Percentiles rank a stretch among this genome's conserved stretches.
These are phyloP conservation scores for Dictyostelium citrinum DNA, from an alignment of 78 protist genomes.

Conservation along the genomic window DNA sequence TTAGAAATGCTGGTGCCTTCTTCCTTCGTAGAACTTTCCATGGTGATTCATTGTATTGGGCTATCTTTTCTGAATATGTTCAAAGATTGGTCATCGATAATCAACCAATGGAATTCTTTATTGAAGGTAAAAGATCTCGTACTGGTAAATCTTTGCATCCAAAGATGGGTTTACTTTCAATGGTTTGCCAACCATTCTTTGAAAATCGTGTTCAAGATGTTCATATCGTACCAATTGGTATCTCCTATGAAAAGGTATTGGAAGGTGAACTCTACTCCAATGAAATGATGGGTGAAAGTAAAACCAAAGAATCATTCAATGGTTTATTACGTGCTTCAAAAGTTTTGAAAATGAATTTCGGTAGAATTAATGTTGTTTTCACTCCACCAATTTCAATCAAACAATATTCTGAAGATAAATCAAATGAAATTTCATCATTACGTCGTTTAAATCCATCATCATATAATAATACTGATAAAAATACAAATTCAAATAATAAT, in stretches of 20 bases:
- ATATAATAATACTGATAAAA: background rate
- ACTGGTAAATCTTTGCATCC: slow-evolving; percentile 87
- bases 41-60: slow-evolving; percentile 85
- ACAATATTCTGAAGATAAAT: slow-evolving; percentile 29
- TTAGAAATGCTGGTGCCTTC: slow-evolving; percentile 87
- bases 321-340: slow-evolving; percentile 74
- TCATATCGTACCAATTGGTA: slow-evolving; percentile 80
- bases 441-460: slow-evolving; percentile 13
- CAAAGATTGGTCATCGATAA: slow-evolving; percentile 72
- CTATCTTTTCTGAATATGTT: slow-evolving; percentile 84
- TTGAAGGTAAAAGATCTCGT: slow-evolving; percentile 88
- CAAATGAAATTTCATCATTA: background rate
- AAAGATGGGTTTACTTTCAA: slow-evolving; percentile 79
- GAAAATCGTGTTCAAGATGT: slow-evolving; percentile 77
- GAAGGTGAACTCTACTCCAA: slow-evolving; percentile 78
- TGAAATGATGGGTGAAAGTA: slow-evolving; percentile 80
- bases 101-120: slow-evolving; percentile 86
- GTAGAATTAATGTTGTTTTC: slow-evolving; percentile 75
- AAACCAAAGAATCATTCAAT: slow-evolving; percentile 67
- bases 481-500: too few species aligned
- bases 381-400: slow-evolving; percentile 77
- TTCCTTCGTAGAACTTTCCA: slow-evolving; percentile 86
- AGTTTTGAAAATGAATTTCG: slow-evolving; percentile 72
- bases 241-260: slow-evolving; percentile 77
- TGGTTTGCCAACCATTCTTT: slow-evolving; percentile 71